phyloP scores from a whole-genome alignment of 768 basidiomycete genomes.

The Dacryopinax spathularia region DNA sequence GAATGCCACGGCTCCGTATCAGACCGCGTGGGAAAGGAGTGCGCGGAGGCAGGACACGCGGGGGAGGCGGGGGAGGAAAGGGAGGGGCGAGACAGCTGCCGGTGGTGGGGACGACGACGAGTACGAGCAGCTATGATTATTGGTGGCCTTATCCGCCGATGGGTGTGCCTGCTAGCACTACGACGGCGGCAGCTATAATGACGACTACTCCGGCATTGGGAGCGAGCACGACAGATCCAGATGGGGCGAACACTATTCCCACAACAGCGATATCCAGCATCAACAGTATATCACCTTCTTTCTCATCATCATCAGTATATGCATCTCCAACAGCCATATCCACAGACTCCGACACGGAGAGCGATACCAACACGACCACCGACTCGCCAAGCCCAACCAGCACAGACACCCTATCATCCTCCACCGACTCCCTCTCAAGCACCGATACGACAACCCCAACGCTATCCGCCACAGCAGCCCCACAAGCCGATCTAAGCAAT shows the following conservation, averaged over 20 bases:
- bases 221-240: not conserved
- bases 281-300: not conserved
- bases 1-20: too few species aligned
- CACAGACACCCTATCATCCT: not conserved
- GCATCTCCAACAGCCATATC: too few species aligned
- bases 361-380: not conserved
- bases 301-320: not conserved
- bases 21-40: too few species aligned
- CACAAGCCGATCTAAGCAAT: not conserved
- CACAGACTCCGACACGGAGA: not conserved
- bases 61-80: too few species aligned
- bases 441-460: not conserved
- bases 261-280: not conserved
- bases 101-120: not conserved
- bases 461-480: not conserved
- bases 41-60: not conserved
- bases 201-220: not conserved
- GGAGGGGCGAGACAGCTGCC: too few species aligned
- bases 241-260: not conserved
- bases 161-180: slow-evolving; percentile 10
- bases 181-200: not conserved
- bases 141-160: slow-evolving; percentile 30
- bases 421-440: not conserved
- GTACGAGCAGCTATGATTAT: slow-evolving; percentile 23
- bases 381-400: too few species aligned